These are phyloP conservation scores for Coniochaeta sp. DNA, from an alignment of 2,329 filamentous ascomycete genomes.

Conservation along the genomic window DNA sequence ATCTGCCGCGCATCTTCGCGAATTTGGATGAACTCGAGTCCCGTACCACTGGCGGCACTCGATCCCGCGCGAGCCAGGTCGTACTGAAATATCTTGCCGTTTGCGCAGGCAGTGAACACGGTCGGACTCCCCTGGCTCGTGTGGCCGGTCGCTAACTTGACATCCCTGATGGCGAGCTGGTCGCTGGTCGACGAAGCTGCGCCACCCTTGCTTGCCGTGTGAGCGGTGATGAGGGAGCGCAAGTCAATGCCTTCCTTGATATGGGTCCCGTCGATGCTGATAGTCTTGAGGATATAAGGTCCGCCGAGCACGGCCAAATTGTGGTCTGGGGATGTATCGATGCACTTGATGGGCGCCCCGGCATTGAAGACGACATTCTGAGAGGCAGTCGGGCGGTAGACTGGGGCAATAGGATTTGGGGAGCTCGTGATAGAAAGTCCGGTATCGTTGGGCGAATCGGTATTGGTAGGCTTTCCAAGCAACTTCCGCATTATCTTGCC, in stretches of 20 bases:
- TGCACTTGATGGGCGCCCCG: constrained; percentile 45
- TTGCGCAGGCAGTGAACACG: constrained; percentile 56
- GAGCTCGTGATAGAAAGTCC: constrained; percentile 37
- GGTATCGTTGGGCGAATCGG: constrained; percentile 32
- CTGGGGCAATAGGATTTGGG: constrained; percentile 24
- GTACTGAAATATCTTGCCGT: constrained; percentile 59
- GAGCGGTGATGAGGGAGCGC: constrained; percentile 45
- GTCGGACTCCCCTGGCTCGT: constrained; percentile 37
- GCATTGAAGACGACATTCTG: constrained; percentile 48
- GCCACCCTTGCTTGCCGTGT: constrained; percentile 34
- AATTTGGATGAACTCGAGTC: constrained; percentile 49
- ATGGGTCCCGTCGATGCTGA: constrained; percentile 45
- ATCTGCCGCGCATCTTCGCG: constrained; percentile 57
- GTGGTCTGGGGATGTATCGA: constrained; percentile 47
- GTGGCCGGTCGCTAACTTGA: constrained; percentile 45
- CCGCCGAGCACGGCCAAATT: constrained; percentile 50
- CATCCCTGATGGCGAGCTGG: constrained; percentile 57
- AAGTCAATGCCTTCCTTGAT: constrained; percentile 52
- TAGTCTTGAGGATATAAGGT: constrained; percentile 53
- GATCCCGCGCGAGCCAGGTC: constrained; percentile 45
- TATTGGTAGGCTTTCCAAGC: constrained; percentile 44
- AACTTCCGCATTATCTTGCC: constrained; percentile 55
- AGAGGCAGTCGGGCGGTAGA: constrained; percentile 45
- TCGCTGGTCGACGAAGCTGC: constrained; percentile 35
- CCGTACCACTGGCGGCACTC: constrained; percentile 30